These are phyloP conservation scores for Alternaria arborescens DNA, from an alignment of 2,329 filamentous ascomycete genomes.

Conservation along the genomic window DNA sequence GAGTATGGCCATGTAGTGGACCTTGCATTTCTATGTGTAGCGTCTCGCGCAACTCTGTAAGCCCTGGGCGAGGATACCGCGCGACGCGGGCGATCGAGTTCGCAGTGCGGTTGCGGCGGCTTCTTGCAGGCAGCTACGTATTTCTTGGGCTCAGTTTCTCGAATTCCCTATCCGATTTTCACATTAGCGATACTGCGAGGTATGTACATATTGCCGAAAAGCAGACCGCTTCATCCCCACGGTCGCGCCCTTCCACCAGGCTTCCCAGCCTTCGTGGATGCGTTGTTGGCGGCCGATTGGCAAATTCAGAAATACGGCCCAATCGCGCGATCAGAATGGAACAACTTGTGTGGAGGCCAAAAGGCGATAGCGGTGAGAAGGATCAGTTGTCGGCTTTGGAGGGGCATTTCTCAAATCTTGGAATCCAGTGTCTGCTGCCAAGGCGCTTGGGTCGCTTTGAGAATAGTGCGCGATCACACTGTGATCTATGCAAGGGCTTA, in stretches of 20 bases:
- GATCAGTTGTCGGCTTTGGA: constrained; percentile 9
- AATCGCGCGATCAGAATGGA: constrained; percentile 1
- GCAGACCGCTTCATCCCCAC: constrained; percentile 21
- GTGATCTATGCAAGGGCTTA: constrained; percentile 2
- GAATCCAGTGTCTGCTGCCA: constrained; percentile 10
- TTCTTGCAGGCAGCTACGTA: constrained; percentile 1
- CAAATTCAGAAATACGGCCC: not conserved
- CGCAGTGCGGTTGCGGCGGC: constrained; percentile 20
- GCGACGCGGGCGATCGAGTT: constrained; percentile 22
- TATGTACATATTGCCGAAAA: constrained; percentile 11
- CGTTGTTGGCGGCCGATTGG: constrained; percentile 1
- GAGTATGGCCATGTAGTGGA: constrained; percentile 24
- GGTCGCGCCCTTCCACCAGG: constrained; percentile 12
- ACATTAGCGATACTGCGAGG: constrained; percentile 32
- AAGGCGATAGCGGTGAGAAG: constrained; percentile 23
- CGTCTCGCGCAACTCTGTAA: constrained; percentile 37
- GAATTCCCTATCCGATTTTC: constrained; percentile 16
- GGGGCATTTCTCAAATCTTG: constrained; percentile 14
- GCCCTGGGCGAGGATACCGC: constrained; percentile 30
- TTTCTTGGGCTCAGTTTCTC: constrained; percentile 1
- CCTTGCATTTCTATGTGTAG: constrained; percentile 44
- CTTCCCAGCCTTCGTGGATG: constrained; percentile 12
- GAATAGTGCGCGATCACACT: not conserved
- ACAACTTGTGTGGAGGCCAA: constrained; percentile 6
- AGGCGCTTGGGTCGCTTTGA: constrained; percentile 4